Base-by-base conservation (phyloP, 2,329 filamentous ascomycete species). In the Fusarium proliferatum region DNA sequence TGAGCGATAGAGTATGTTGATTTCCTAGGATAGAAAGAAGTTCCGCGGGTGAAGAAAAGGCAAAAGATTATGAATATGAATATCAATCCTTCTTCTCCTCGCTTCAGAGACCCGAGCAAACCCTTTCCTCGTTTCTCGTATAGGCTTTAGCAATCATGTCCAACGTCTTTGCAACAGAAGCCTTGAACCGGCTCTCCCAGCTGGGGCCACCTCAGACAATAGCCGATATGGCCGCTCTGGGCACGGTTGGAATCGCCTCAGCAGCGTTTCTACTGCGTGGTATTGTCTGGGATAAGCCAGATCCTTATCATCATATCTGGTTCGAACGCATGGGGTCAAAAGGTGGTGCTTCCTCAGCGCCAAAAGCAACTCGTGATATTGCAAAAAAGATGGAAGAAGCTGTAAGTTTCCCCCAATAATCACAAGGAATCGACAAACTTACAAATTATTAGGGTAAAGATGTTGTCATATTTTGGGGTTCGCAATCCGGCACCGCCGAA, bases 401-500 rank as follows among this genome's bases (percentile, higher is more conserved):
- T 41, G 79, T 79, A 73, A 65, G 79, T 66, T 28, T 11, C 10
- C 17, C 36, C n/a, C 6, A 7, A 34, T 10, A 5, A 21, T 16
- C 9, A 21, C 12, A 36, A 52, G 26, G n/a, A 7, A 10, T 19
- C 2, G 5, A 16, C 26, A 21, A 17, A 36, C 49, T 52, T 2
- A 52, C 33, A 52, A 4, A 15, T 4, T 2, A 9, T 38, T 6
- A 52, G 76, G 64, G 66, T 12, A 97, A 97, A 85, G 97, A 97
- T 84, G 96, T 94, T 82, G 91, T 97, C 71, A 92, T 97, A 76
- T 97, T 97, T 86, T 97, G 96, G 82, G 95, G 95, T 69, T 97
- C 95, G 28, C 95, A 97, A 85, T 97, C 95, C n/a, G 95, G 95
- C 76, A 97, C 94, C 21, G 95, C 95, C 36, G 95, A 98, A 84